Conservation (phyloP, 768 basidiomycete genomes). For the Boletus vinaceobasis region DNA sequence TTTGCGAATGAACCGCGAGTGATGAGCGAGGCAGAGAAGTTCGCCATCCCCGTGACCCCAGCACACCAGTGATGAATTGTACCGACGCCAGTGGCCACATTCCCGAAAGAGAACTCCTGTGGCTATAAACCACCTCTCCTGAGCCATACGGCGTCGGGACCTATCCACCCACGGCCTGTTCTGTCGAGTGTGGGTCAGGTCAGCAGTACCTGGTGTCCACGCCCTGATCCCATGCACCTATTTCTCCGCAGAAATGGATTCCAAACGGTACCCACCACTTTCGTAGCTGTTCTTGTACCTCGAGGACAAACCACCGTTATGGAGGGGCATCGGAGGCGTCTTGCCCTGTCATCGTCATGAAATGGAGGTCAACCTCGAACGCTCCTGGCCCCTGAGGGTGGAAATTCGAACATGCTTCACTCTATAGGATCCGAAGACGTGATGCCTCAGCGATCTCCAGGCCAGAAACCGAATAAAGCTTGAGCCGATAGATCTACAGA, state of each 20-base stretch:
- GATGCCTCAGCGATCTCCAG: background rate
- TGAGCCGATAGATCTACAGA: conserved; percentile 3
- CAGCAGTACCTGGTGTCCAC: background rate
- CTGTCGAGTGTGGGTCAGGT: conserved; percentile 6
- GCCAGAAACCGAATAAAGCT: background rate
- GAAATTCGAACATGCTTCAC: background rate
- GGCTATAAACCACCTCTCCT: conserved; percentile 6
- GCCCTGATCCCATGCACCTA: background rate
- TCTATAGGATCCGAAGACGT: background rate
- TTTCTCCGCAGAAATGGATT: conserved; percentile 1
- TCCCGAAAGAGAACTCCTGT: conserved; percentile 7
- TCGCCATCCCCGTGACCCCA: conserved; percentile 17
- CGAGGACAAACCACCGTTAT: conserved; percentile 5
- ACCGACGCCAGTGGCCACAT: conserved; percentile 6
- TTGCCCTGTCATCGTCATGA: background rate
- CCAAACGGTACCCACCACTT: background rate
- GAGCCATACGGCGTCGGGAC: conserved; percentile 2
- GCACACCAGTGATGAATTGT: conserved; percentile 6
- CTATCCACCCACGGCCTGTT: conserved; percentile 3
- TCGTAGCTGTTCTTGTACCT: background rate
- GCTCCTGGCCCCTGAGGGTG: background rate
- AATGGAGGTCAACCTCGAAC: conserved; percentile 4
- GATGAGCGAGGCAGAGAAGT: conserved; percentile 22
- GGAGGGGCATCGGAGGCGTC: background rate
- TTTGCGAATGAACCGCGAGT: conserved; percentile 15